Conservation (phyloP, 2,329 filamentous ascomycete genomes). For the Curvularia sp. region DNA sequence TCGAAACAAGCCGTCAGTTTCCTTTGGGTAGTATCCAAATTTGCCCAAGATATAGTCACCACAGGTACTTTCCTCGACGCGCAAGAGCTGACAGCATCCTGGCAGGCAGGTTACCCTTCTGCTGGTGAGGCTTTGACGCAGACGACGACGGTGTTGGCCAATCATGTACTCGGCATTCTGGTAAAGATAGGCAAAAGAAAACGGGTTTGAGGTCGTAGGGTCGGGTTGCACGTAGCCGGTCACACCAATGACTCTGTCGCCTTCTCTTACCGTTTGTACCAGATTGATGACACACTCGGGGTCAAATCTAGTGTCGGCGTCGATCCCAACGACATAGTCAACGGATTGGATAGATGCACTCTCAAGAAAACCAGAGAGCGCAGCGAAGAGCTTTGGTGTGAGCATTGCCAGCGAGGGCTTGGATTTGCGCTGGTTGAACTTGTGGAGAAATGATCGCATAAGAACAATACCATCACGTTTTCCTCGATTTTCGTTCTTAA, state of each 20-base stretch:
- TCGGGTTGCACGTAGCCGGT: conserved; percentile 12
- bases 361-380: conserved; percentile 4
- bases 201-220: not conserved
- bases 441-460: conserved; percentile 8
- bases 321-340: conserved; percentile 11
- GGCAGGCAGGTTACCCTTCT: conserved; percentile 12
- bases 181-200: conserved; percentile 6
- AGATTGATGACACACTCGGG: conserved; percentile 3
- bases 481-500: conserved; percentile 16
- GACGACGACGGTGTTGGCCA: conserved; percentile 11
- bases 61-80: conserved; percentile 5
- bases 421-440: conserved; percentile 9
- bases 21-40: conserved; percentile 10
- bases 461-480: conserved; percentile 14
- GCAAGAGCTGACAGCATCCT: conserved; percentile 10
- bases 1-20: conserved; percentile 11
- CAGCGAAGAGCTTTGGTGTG: conserved; percentile 4
- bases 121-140: conserved; percentile 14
- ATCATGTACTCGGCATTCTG: conserved; percentile 16
- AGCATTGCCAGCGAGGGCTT: conserved; percentile 7
- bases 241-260: conserved; percentile 6
- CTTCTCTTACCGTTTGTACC: conserved; percentile 12
- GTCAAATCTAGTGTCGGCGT: conserved; percentile 14
- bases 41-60: conserved; percentile 10
- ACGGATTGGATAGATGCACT: conserved; percentile 1